Evolutionary conservation across 331 rosid genomes (phyloP).

Genomic region (Telfairia occidentalis): DNA sequence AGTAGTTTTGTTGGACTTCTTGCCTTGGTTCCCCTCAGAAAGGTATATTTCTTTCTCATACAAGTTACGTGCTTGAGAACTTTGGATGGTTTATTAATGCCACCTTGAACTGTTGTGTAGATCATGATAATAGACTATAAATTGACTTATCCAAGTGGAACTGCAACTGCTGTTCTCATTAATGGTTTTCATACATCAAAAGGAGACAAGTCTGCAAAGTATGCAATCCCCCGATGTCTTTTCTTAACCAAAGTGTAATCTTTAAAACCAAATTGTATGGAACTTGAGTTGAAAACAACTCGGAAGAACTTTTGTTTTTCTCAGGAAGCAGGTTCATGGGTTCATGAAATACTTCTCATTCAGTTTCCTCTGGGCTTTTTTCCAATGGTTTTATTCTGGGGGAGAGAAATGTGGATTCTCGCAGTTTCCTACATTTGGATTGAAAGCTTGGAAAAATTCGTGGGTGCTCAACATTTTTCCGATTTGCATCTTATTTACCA

Average conservation of each 20-base stretch:
- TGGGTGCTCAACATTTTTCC: conserved; percentile 28
- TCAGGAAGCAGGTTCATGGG: conserved; percentile 82
- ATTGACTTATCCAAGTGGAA: conserved; percentile 84
- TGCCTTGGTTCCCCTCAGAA: conserved; percentile 89
- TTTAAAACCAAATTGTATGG: background rate
- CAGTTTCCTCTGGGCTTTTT: conserved; percentile 83
- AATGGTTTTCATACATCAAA: conserved; percentile 88
- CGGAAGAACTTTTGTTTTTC: conserved; percentile 9
- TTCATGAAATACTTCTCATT: conserved; percentile 58
- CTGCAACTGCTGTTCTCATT: conserved; percentile 97
- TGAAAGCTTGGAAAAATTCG: conserved; percentile 79
- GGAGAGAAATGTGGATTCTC: conserved; percentile 73
- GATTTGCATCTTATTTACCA: background rate
- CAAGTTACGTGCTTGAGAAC: background rate
- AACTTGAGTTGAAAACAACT: conserved; percentile 19
- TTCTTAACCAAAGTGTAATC: background rate
- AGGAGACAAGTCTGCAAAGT: conserved; percentile 84
- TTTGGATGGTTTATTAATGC: conserved; percentile 14
- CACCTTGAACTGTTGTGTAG: conserved; percentile 32
- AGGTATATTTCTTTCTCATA: conserved; percentile 34
- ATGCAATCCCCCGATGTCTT: conserved; percentile 12
- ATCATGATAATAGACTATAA: conserved; percentile 92
- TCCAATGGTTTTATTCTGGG: conserved; percentile 90
- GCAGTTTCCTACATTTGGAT: conserved; percentile 94
- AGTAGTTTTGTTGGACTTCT: conserved; percentile 85